Evolutionary conservation across 768 basidiomycete genomes (phyloP), one percentile per base, ranked within the genome.

Genomic region (Naematelia encephala): DNA sequence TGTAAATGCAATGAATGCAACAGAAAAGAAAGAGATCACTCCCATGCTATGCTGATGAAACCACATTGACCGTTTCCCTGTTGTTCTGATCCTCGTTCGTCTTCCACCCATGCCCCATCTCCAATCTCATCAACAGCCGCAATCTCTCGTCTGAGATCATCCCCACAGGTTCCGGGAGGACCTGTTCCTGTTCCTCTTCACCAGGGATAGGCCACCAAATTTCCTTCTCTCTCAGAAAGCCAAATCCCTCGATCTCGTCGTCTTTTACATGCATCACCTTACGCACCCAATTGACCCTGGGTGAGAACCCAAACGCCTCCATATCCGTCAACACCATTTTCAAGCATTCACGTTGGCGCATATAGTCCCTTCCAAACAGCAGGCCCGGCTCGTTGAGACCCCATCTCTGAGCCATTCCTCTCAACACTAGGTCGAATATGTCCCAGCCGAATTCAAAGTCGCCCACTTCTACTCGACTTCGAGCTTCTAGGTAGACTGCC

Each of bases 21-120:
- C n/a, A n/a, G n/a, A n/a, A n/a, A n/a, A n/a, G n/a, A n/a, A n/a
- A n/a, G 8, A 39, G 34, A 39, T 39, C 34, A 16, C n/a, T 8
- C 23, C 5, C 21, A 57, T 50, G 46, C 46, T 47, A 47, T 47
- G 46, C 46, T 47, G 46, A 47, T 25, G 46, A n/a, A 8, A 47
- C 46, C n/a, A 19, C 19, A 11, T 39, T 39, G 8, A 8, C 34
- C 34, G 34, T 39, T 16, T 34, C 50, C 50, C 22, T 10, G 10
- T 25, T 27, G 3, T n/a, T 5, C 34, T 39, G 8, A 39, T 8
- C 34, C 34, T 39, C 34, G 8, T 39, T 39, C 8, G 16, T 16
- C 34, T 39, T 39, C 34, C 34, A 39, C 16, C 34, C 34, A 39
- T 39, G 34, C 34, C 34, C 34, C 34, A 39, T 39, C 16, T 39